Percentiles rank a stretch among this genome's conserved stretches.
These are phyloP conservation scores for Hyaloperonospora arabidopsidis DNA, from an alignment of 352 stramenopile species.

Conservation along the genomic window DNA sequence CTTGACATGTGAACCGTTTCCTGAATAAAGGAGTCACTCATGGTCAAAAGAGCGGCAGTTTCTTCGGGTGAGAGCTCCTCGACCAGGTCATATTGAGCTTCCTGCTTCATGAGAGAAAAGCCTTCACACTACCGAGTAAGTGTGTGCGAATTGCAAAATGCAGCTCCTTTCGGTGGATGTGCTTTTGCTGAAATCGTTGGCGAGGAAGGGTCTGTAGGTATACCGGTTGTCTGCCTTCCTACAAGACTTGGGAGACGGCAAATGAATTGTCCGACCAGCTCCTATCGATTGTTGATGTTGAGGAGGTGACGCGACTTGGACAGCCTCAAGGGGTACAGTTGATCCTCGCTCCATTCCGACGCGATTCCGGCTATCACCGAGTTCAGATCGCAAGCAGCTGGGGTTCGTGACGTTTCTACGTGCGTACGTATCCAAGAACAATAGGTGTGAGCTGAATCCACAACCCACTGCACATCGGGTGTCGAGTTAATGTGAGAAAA, in stretches of 20 bases:
- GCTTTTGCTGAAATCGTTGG: background rate
- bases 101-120: conserved; percentile 12
- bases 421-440: too few relatives aligned
- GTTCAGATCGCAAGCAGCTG: background rate
- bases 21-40: conserved; percentile 29
- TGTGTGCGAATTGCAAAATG: conserved; percentile 16
- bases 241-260: too few relatives aligned
- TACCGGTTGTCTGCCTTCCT: too few relatives aligned
- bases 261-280: background rate
- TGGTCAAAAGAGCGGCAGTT: conserved; percentile 19
- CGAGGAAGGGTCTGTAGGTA: background rate
- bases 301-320: background rate
- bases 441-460: too few relatives aligned
- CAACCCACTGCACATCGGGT: too few relatives aligned
- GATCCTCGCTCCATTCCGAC: too few relatives aligned
- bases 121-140: background rate
- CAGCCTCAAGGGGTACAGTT: background rate
- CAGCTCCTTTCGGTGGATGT: too few relatives aligned
- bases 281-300: background rate
- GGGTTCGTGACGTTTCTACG: too few relatives aligned
- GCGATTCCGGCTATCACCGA: background rate
- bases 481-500: too few relatives aligned
- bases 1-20: conserved; percentile 32
- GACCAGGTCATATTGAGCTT: background rate
- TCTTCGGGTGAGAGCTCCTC: conserved; percentile 22